Conservation (phyloP, 2,329 filamentous ascomycete genomes). For the Cercospora sp. region DNA sequence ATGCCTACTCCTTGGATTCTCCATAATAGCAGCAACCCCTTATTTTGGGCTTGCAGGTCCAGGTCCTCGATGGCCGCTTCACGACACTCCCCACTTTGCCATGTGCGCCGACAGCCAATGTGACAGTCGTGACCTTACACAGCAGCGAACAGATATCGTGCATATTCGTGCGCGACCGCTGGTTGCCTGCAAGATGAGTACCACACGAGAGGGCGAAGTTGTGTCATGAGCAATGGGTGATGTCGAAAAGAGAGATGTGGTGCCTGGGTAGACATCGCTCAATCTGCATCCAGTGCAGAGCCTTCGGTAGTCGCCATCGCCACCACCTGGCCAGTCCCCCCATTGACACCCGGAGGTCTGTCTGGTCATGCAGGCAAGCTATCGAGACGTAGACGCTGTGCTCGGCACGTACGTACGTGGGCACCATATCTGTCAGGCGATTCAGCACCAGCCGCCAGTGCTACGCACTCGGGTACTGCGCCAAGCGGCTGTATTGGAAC, state of each 20-base stretch:
- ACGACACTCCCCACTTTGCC: neutral
- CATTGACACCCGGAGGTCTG: neutral
- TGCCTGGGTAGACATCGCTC: neutral
- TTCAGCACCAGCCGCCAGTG: neutral
- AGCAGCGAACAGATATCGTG: constrained; percentile 16
- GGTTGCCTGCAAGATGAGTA: constrained; percentile 9
- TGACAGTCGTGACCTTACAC: constrained; percentile 15
- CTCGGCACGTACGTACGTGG: neutral
- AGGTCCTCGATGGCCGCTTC: neutral
- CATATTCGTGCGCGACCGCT: constrained; percentile 17
- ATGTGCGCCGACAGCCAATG: neutral
- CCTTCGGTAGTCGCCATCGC: neutral
- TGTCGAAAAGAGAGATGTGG: constrained; percentile 5
- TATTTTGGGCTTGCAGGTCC: neutral
- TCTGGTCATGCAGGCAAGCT: neutral
- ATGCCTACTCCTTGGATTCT: neutral
- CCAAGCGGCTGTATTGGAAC: neutral
- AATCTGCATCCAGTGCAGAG: neutral
- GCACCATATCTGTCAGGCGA: constrained; percentile 1
- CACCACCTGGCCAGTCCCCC: neutral
- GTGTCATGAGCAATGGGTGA: constrained; percentile 1
- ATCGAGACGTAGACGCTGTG: neutral
- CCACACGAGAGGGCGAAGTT: neutral
- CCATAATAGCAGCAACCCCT: neutral
- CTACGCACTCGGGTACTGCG: neutral